A percentile compares a stretch with the other conserved stretches of the same genome.
phyloP scores from a whole-genome alignment of 495 filamentous ascomycete species.

The Lasiosphaeria hispida region DNA sequence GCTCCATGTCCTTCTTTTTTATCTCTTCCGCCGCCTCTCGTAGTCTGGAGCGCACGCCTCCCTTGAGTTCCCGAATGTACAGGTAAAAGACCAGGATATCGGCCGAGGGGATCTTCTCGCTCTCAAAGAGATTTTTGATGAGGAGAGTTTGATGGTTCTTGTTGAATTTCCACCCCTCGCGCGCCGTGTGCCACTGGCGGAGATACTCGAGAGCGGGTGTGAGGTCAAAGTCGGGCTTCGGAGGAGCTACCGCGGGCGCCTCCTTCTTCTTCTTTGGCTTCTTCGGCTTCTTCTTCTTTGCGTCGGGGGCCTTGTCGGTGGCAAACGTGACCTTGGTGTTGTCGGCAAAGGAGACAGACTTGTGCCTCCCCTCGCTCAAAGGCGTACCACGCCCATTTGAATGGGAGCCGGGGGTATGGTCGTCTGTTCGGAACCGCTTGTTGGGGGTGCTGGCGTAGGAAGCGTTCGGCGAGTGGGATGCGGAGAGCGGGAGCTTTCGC shows the following conservation, averaged over 20 bases:
- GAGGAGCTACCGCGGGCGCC: constrained; percentile 21
- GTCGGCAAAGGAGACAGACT: constrained; percentile 76
- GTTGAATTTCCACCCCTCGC: constrained; percentile 83
- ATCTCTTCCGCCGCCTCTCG: constrained; percentile 60
- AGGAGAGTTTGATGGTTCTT: constrained; percentile 81
- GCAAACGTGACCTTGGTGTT: constrained; percentile 54
- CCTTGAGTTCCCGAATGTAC: constrained; percentile 72
- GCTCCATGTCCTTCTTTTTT: constrained; percentile 48
- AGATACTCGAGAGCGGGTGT: constrained; percentile 72
- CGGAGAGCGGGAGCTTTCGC: constrained; percentile 28
- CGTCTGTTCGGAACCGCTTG: constrained; percentile 30
- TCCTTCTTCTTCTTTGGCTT: constrained; percentile 42
- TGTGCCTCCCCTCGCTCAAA: constrained; percentile 37
- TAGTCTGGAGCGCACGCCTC: constrained; percentile 60
- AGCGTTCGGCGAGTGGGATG: constrained; percentile 17
- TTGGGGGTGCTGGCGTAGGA: constrained; percentile 31
- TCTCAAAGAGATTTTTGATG: constrained; percentile 75
- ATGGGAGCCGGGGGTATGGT: constrained; percentile 1
- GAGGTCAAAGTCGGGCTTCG: constrained; percentile 39
- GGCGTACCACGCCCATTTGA: no score
- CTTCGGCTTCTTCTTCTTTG: constrained; percentile 27
- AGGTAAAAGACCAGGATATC: constrained; percentile 62
- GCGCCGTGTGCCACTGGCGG: constrained; percentile 62
- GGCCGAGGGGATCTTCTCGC: constrained; percentile 59
- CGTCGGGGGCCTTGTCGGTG: constrained; percentile 12